Percentiles rank a stretch among this genome's conserved stretches.
Conservation (phyloP, 192 early-diverging fungal species). For the Diversispora epigaea region DNA sequence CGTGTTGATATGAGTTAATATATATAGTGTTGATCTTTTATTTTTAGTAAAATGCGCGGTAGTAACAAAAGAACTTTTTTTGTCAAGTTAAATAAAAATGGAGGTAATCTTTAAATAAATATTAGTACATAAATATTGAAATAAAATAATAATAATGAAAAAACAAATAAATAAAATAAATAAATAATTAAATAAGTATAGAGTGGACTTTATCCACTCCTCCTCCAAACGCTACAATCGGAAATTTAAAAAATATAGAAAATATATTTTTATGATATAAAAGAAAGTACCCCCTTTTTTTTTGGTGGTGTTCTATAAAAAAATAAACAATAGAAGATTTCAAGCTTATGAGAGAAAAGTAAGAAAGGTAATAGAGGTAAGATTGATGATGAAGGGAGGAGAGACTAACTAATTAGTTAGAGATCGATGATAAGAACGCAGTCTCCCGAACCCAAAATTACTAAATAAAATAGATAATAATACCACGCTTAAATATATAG, state of each 20-base stretch:
- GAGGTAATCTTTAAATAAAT: no score
- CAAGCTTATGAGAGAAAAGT: background rate
- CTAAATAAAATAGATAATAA: background rate
- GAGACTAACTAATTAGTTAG: background rate
- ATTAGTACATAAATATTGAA: background rate
- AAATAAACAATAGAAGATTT: background rate
- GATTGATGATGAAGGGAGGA: background rate
- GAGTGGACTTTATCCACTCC: constrained; percentile 3
- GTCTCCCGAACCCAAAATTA: background rate
- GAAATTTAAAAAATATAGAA: background rate
- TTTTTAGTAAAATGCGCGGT: no score
- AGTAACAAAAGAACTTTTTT: no score
- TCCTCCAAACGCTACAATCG: constrained; percentile 6
- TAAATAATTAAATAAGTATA: background rate
- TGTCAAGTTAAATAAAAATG: no score
- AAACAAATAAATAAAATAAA: background rate
- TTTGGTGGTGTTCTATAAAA: background rate
- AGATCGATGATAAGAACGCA: background rate
- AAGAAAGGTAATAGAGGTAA: background rate
- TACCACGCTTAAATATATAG: background rate
- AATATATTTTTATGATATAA: background rate
- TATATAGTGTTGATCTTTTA: no score
- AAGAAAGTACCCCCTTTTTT: background rate
- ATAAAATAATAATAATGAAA: background rate
- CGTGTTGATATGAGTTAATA: no score